These are phyloP conservation scores for Pythium pyrilobum DNA, from an alignment of 352 stramenopile genomes.

Conservation along the genomic window DNA sequence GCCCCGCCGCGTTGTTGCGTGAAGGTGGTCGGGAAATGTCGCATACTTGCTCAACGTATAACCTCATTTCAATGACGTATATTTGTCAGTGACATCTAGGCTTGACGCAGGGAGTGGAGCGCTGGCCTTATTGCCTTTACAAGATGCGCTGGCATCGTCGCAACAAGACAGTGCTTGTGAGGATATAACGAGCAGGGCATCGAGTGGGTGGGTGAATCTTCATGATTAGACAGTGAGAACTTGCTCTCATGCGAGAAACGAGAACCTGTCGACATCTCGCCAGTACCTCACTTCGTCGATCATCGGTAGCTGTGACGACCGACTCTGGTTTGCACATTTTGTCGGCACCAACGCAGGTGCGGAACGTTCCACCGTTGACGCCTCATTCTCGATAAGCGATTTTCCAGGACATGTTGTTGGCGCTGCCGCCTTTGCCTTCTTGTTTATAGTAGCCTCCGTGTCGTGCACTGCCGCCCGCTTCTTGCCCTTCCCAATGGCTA, in stretches of 20 bases:
- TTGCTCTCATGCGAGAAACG: constrained; percentile 10
- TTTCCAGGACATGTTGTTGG: neutral
- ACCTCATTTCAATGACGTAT: constrained; percentile 10
- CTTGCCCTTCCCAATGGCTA: neutral
- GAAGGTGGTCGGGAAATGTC: neutral
- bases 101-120: too few relatives aligned
- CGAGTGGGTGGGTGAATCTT: too few relatives aligned
- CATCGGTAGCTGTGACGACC: neutral
- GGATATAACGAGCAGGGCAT: too few relatives aligned
- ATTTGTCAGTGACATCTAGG: constrained; percentile 1
- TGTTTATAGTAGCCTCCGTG: neutral
- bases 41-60: neutral
- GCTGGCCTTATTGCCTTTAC: neutral
- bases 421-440: constrained; percentile 2
- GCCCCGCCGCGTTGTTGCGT: neutral
- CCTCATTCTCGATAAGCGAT: neutral
- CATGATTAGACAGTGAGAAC: neutral
- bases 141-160: too few relatives aligned
- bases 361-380: neutral
- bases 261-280: constrained; percentile 23
- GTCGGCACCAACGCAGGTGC: too few relatives aligned
- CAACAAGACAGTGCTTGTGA: too few relatives aligned
- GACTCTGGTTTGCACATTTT: neutral
- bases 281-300: constrained; percentile 19
- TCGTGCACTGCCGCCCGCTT: neutral